A percentile compares a stretch with the other conserved stretches of the same genome.
phyloP scores from a whole-genome alignment of 2,329 filamentous ascomycete species.

The Sclerotinia trifoliorum region DNA sequence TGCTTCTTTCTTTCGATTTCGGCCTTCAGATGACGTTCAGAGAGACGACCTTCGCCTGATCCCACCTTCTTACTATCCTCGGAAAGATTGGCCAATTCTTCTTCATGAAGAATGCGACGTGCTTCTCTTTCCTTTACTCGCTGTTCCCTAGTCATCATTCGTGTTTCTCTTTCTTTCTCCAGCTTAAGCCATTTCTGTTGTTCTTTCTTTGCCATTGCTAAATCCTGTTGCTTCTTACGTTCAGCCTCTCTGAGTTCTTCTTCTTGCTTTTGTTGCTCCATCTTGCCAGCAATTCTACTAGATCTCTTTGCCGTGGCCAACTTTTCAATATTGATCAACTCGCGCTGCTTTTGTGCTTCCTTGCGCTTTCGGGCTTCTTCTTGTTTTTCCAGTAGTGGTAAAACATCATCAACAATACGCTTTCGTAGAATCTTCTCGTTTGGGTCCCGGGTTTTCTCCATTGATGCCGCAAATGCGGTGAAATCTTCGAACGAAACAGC shows the following conservation, averaged over 20 bases:
- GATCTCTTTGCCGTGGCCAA: constrained; percentile 94
- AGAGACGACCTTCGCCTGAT: constrained; percentile 60
- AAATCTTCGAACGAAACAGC: constrained; percentile 81
- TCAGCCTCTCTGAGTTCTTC: constrained; percentile 70
- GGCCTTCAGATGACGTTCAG: constrained; percentile 75
- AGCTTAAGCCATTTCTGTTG: constrained; percentile 58
- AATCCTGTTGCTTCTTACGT: constrained; percentile 61
- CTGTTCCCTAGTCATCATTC: constrained; percentile 80
- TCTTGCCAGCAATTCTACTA: constrained; percentile 78
- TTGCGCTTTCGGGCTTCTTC: constrained; percentile 72
- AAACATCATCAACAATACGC: constrained; percentile 71
- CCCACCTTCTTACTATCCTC: constrained; percentile 67
- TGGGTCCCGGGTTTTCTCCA: constrained; percentile 74
- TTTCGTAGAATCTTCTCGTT: constrained; percentile 79
- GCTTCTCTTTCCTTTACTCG: constrained; percentile 82
- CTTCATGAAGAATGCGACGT: constrained; percentile 78
- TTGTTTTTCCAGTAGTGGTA: constrained; percentile 81
- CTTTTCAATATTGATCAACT: constrained; percentile 77
- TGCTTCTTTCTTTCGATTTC: constrained; percentile 79
- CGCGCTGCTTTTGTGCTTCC: constrained; percentile 67
- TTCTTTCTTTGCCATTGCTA: constrained; percentile 64
- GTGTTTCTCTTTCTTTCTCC: constrained; percentile 73
- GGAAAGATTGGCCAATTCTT: constrained; percentile 76
- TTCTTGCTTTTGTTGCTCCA: constrained; percentile 74
- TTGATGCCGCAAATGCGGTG: constrained; percentile 63